phyloP scores from a whole-genome alignment of 805 yeast species.

The Starmerella tilneyi region DNA sequence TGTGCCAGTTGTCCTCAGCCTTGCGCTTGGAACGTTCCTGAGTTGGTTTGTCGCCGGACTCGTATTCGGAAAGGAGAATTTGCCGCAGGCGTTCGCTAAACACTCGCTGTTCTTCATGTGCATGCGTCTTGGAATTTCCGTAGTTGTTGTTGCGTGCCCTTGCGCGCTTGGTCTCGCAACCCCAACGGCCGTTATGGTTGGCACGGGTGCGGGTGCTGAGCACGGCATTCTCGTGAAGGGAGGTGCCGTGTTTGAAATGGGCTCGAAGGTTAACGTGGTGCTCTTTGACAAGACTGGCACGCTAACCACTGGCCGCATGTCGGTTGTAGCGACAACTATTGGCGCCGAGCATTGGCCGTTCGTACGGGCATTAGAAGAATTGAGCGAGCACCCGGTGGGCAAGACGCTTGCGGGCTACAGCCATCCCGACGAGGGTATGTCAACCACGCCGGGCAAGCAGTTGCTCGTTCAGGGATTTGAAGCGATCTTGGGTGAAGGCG shows the following conservation, averaged over 20 bases:
- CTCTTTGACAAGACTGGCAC: conserved; percentile 96
- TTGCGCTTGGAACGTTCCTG: conserved; percentile 57
- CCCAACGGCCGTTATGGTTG: conserved; percentile 98
- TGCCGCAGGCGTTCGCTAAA: conserved; percentile 42
- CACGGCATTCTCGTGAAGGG: conserved; percentile 88
- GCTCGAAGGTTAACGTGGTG: conserved; percentile 52
- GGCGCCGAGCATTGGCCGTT: conserved; percentile 41
- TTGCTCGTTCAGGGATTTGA: background rate
- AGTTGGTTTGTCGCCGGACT: conserved; percentile 43
- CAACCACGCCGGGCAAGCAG: background rate
- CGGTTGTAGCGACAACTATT: conserved; percentile 28
- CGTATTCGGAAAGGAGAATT: conserved; percentile 25
- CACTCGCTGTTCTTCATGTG: conserved; percentile 58
- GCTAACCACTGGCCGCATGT: conserved; percentile 75
- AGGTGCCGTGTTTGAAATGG: conserved; percentile 74
- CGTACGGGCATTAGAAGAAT: conserved; percentile 49
- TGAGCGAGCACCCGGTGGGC: conserved; percentile 85
- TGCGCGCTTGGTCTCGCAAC: conserved; percentile 96
- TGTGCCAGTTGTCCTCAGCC: conserved; percentile 59
- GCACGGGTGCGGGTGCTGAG: conserved; percentile 90
- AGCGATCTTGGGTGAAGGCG: conserved; percentile 17
- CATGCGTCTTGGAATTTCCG: conserved; percentile 74
- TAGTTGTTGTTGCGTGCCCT: conserved; percentile 95
- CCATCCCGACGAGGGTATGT: conserved; percentile 13
- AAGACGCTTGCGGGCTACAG: conserved; percentile 41